Percentiles rank a stretch among this genome's conserved stretches.
Conservation (phyloP, 768 basidiomycete genomes). For the Lepiota venenata region DNA sequence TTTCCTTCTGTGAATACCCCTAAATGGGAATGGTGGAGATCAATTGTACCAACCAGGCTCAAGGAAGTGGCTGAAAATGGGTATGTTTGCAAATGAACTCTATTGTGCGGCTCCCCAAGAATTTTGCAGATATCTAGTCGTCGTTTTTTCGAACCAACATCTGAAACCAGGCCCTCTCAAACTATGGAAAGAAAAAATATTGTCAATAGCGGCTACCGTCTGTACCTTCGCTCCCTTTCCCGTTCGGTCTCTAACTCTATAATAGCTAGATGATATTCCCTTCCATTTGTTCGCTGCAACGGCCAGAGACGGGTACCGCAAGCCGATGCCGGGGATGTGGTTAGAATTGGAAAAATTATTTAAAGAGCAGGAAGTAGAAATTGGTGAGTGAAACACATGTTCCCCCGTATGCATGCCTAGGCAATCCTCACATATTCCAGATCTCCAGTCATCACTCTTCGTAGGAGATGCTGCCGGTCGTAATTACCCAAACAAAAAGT, state of each 20-base stretch:
- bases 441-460: conserved; percentile 65
- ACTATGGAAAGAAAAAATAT: conserved; percentile 78
- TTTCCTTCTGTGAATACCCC: conserved; percentile 27
- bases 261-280: conserved; percentile 67
- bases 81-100: conserved; percentile 32
- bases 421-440: conserved; percentile 32
- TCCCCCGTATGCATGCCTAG: background rate
- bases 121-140: conserved; percentile 54
- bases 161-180: conserved; percentile 44
- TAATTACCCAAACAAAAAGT: conserved; percentile 32
- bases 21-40: conserved; percentile 72
- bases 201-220: conserved; percentile 56
- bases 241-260: background rate
- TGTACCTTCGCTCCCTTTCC: conserved; percentile 25
- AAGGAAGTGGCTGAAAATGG: conserved; percentile 56
- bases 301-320: conserved; percentile 71
- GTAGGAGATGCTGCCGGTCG: conserved; percentile 93
- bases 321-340: conserved; percentile 91
- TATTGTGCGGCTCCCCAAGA: background rate
- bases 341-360: conserved; percentile 64
- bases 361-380: conserved; percentile 48
- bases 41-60: conserved; percentile 58
- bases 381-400: conserved; percentile 45
- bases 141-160: conserved; percentile 82
- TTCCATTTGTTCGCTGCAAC: conserved; percentile 79